Percentiles rank a stretch among this genome's conserved stretches.
Evolutionary conservation across 1,284 basidiomycete genomes (phyloP).

Genomic region (Laetiporus sulphureus): DNA sequence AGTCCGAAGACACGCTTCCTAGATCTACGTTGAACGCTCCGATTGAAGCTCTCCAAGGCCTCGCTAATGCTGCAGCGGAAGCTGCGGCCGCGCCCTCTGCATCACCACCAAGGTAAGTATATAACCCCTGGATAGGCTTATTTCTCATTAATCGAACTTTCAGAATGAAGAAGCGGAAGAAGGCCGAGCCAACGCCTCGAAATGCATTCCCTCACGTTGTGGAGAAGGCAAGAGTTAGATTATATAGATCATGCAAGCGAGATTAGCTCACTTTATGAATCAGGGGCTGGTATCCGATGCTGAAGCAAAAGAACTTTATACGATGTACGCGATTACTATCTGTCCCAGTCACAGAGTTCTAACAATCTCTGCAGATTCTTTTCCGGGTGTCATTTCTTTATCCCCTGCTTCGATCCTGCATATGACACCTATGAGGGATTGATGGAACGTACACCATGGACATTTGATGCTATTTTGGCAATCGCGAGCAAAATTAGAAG

Average conservation of each 20-base stretch:
- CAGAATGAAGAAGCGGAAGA: constrained; percentile 82
- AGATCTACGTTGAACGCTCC: constrained; percentile 80
- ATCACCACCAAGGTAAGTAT: constrained; percentile 39
- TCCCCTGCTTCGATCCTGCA: constrained; percentile 84
- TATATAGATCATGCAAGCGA: no score
- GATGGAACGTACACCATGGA: constrained; percentile 88
- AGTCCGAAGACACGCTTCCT: constrained; percentile 81
- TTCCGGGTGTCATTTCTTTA: constrained; percentile 91
- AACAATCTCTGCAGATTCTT: constrained; percentile 68
- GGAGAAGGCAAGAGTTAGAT: no score
- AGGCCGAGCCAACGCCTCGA: constrained; percentile 79
- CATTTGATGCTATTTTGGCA: constrained; percentile 85
- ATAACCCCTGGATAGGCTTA: not conserved
- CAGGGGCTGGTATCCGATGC: constrained; percentile 72
- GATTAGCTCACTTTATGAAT: no score
- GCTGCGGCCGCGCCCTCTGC: constrained; percentile 69
- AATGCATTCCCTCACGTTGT: constrained; percentile 82
- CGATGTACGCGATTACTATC: constrained; percentile 51
- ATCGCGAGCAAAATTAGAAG: constrained; percentile 88
- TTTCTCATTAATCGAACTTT: constrained; percentile 5
- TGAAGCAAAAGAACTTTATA: constrained; percentile 76
- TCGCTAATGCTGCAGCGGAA: constrained; percentile 91
- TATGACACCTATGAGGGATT: constrained; percentile 90
- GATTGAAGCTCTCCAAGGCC: constrained; percentile 86
- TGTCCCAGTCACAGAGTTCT: no score